Percentiles rank a stretch among this genome's conserved stretches.
Conservation (phyloP, 805 yeast species). For the Sugiyamaella qingdaonensis region DNA sequence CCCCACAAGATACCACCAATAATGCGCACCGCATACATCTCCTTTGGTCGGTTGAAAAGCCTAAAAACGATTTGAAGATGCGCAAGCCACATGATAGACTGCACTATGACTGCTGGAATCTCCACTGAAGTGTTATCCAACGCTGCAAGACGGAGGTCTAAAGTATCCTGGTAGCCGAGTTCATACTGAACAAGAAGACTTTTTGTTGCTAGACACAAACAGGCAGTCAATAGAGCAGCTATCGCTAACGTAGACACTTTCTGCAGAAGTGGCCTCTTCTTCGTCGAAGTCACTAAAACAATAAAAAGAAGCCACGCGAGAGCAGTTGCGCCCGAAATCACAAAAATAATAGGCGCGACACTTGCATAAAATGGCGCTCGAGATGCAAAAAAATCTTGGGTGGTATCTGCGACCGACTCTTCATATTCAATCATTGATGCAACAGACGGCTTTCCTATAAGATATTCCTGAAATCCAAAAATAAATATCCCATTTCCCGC, state of each 20-base stretch:
- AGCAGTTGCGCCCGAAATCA: slow-evolving; percentile 31
- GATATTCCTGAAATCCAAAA: neutral
- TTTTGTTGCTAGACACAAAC: slow-evolving; percentile 44
- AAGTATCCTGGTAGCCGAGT: slow-evolving; percentile 50
- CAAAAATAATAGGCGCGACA: slow-evolving; percentile 31
- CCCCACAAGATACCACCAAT: slow-evolving; percentile 34
- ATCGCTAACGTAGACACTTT: slow-evolving; percentile 54
- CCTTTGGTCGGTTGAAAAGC: slow-evolving; percentile 35
- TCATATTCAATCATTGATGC: too few relatives aligned
- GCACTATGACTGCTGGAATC: slow-evolving; percentile 40
- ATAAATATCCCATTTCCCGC: neutral
- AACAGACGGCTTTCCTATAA: neutral
- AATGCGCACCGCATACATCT: slow-evolving; percentile 31
- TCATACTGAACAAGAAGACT: slow-evolving; percentile 49
- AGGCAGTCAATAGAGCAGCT: slow-evolving; percentile 51
- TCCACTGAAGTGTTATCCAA: slow-evolving; percentile 38
- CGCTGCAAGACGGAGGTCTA: slow-evolving; percentile 37
- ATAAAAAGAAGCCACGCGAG: slow-evolving; percentile 69
- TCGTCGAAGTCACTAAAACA: slow-evolving; percentile 50
- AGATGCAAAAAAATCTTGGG: neutral
- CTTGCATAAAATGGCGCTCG: slow-evolving; percentile 30
- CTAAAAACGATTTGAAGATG: slow-evolving; percentile 49
- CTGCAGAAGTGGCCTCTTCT: slow-evolving; percentile 55
- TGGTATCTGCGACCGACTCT: neutral
- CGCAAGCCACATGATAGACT: slow-evolving; percentile 47